These are phyloP conservation scores for Eimeria tenella DNA, from an alignment of 169 alveolate genomes.

Conservation along the genomic window DNA sequence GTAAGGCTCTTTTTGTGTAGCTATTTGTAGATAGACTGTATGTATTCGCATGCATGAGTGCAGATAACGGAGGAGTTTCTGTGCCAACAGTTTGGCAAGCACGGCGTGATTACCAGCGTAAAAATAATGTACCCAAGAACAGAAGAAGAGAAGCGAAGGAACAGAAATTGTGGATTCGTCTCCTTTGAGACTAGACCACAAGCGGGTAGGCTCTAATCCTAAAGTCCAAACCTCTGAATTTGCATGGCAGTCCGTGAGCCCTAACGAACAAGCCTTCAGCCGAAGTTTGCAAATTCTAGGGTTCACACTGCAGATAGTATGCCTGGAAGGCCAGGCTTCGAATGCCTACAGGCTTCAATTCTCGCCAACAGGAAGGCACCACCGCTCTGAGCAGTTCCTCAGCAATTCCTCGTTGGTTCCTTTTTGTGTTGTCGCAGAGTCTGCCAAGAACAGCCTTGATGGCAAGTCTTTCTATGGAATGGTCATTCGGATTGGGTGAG, in stretches of 20 bases:
- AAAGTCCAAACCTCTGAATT: too few species aligned
- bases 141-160: constrained; percentile 88
- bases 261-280: too few species aligned
- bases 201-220: constrained; percentile 65
- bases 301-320: too few species aligned
- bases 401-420: background rate
- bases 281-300: too few species aligned
- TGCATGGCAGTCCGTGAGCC: too few species aligned
- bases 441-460: constrained; percentile 88
- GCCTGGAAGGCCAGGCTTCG: too few species aligned
- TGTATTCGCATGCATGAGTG: background rate
- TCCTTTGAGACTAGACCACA: constrained; percentile 85
- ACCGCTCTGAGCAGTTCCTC: too few species aligned
- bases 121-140: constrained; percentile 91
- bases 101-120: constrained; percentile 89
- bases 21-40: background rate
- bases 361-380: too few species aligned
- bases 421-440: constrained; percentile 83
- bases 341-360: too few species aligned
- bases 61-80: constrained; percentile 90
- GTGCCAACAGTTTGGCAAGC: constrained; percentile 87
- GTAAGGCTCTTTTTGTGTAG: background rate
- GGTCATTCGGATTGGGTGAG: constrained; percentile 88
- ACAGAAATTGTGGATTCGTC: constrained; percentile 89
- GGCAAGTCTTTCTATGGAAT: constrained; percentile 87